These are phyloP conservation scores for Geotrichum cucujoidarum DNA, from an alignment of 1,139 yeast genomes.

Conservation along the genomic window DNA sequence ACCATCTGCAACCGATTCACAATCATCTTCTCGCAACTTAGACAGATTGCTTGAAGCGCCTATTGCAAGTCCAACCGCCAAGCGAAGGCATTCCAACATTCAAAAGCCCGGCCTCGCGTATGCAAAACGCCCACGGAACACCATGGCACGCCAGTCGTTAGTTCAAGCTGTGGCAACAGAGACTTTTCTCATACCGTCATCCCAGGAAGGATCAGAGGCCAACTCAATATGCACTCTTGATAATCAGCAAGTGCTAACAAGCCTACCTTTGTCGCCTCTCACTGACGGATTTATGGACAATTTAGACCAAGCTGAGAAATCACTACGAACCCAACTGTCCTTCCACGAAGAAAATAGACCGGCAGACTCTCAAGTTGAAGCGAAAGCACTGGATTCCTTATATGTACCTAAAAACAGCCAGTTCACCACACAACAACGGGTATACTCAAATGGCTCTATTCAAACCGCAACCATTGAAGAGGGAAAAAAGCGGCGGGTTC, in stretches of 20 bases:
- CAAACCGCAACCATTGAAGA: no score
- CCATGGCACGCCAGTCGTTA: not conserved
- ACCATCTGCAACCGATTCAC: not conserved
- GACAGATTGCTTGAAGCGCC: not conserved
- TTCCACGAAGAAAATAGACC: not conserved
- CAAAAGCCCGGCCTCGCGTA: constrained; percentile 1
- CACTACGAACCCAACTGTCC: not conserved
- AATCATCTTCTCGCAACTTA: not conserved
- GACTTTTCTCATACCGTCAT: not conserved
- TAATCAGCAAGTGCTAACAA: not conserved
- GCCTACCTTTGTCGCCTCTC: not conserved
- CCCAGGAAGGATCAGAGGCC: not conserved
- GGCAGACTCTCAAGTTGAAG: no score
- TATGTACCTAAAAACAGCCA: no score
- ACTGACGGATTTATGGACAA: not conserved
- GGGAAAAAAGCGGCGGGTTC: no score
- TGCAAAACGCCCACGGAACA: not conserved
- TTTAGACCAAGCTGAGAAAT: not conserved
- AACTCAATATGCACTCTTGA: not conserved
- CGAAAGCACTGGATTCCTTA: no score
- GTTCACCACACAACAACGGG: no score
- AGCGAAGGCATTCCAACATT: not conserved
- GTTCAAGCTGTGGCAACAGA: not conserved
- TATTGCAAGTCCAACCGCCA: not conserved
- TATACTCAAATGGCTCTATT: no score